Base-by-base conservation (phyloP, 371 early-diverging fungal genomes). In the Mucor racemosus region DNA sequence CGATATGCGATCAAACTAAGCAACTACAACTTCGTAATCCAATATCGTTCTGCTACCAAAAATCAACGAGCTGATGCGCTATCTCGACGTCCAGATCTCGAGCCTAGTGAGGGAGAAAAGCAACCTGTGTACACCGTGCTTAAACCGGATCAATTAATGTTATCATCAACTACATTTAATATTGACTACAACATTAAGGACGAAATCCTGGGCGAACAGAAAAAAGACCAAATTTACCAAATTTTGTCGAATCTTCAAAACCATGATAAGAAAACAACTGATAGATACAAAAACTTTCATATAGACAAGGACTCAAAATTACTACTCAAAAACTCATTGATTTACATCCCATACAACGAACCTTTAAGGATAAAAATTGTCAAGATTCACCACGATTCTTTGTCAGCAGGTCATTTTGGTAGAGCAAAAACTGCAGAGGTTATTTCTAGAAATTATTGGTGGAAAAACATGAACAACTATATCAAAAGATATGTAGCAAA, bases 361-460 rank as follows among this genome's bases (percentile, higher is more conserved):
- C 3, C 7, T 38, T 4, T 38, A 1, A 38, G 38, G 4, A 26
- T 26, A 3, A 3, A 26, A 26, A 26, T 26, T 3, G 26, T 26
- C 26, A 26, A 26, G 3, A 26, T 5, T 1, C 38, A 65, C 17
- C 84, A 87, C 60, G 84, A 85, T 59, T 48, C 73, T 0, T 64
- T 67, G 14, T 42, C 71, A 11, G 73, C 83, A 1, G 84, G 86
- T 15, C 86, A 89, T 55, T 77, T 76, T 56, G 86, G 84, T 11
- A 63, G 55, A 31, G 71, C 73, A 1, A 82, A 77, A 54, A 87
- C 84, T 4, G 69, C 65, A 39, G 76, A 83, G 35, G 33, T 71
- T 3, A 57, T 86, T 1, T 13, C 65, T 0, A 58, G 75, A 8
- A 34, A 62, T 4, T 87, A 71, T 62, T 76, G 67, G 44, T 88